Evolutionary conservation across 805 yeast species (phyloP), one percentile per base, ranked within the genome.

Genomic region (Candida awuae): DNA sequence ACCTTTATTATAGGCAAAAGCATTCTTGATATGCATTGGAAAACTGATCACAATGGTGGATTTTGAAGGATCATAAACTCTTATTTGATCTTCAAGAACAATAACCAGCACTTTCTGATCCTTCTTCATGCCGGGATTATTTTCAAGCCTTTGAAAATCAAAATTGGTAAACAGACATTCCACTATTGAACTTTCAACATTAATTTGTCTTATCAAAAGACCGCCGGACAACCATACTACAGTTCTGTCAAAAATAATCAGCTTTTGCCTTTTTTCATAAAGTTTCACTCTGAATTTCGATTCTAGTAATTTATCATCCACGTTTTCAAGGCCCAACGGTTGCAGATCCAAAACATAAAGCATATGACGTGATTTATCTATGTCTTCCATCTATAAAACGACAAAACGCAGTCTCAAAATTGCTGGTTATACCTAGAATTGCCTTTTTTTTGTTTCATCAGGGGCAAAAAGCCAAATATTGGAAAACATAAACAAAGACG

Each of bases 1-100:
- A 0, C 96, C 96, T 29, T 73, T 68, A 18, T 75, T 76, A 50
- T 77, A 81, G 9, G 81, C 70, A 43, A 80, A 70, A 2, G 81
- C 88, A 20, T 65, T 65, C 27, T 63, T 67, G 19, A 84, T 68
- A 6, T 63, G 62, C 46, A 86, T 84, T 0, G 96, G 94, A 45
- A 87, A 73, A 47, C 76, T 77, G 9, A 79, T 71, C 1, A 72
- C 67, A 41, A 73, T 73, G 1, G 73, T 65, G 21, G 73, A 67
- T 2, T 92, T 92, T 42, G 72, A 71, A 5, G 61, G 58, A 40
- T 72, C 71, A 53, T 80, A 84, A 1, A 84, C 67, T 42, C 79
- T 66, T 0, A 83, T 83, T 6, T 74, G 65, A 39, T 77, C 81
- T 29, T 58, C 56, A 35, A 82, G 58, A 22, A 85, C 70, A 1